These are phyloP conservation scores for Globisporangium middletonii DNA, from an alignment of 352 stramenopile genomes.

Conservation along the genomic window DNA sequence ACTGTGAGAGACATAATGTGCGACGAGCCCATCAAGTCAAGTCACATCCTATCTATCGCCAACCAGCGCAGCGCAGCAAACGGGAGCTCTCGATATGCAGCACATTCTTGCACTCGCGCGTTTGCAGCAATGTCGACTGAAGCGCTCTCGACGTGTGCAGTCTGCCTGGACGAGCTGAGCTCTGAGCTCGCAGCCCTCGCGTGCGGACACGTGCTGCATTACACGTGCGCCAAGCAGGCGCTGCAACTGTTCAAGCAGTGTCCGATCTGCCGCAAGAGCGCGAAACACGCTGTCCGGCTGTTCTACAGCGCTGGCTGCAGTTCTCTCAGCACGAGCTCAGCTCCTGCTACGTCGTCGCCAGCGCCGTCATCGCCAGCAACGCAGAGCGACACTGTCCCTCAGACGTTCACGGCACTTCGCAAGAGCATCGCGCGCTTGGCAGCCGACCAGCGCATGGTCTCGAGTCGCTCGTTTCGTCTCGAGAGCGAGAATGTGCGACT, in stretches of 20 bases:
- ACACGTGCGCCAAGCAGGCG: constrained; percentile 17
- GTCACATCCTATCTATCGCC: background rate
- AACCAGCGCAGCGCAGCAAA: background rate
- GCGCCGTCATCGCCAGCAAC: background rate
- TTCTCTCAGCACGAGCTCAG: background rate
- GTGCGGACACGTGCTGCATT: constrained; percentile 44
- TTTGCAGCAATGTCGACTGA: background rate
- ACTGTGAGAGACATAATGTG: background rate
- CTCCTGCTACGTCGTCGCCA: background rate
- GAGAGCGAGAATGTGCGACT: constrained; percentile 19
- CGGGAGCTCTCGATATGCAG: too few species aligned
- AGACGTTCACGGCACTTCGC: constrained; percentile 19
- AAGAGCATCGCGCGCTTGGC: constrained; percentile 15
- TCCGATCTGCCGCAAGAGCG: constrained; percentile 28
- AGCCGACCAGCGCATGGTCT: constrained; percentile 22
- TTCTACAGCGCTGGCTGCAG: constrained; percentile 21
- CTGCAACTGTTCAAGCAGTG: constrained; percentile 18
- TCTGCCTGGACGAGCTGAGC: constrained; percentile 37
- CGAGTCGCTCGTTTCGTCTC: constrained; percentile 28
- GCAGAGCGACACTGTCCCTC: constrained; percentile 1
- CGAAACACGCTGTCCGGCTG: constrained; percentile 16
- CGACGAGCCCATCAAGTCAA: background rate
- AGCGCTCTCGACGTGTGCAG: background rate
- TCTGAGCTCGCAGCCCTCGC: constrained; percentile 21
- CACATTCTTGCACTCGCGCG: background rate